Base-by-base conservation (phyloP, 2,329 filamentous ascomycete species). In the Nectriaceae sp. region DNA sequence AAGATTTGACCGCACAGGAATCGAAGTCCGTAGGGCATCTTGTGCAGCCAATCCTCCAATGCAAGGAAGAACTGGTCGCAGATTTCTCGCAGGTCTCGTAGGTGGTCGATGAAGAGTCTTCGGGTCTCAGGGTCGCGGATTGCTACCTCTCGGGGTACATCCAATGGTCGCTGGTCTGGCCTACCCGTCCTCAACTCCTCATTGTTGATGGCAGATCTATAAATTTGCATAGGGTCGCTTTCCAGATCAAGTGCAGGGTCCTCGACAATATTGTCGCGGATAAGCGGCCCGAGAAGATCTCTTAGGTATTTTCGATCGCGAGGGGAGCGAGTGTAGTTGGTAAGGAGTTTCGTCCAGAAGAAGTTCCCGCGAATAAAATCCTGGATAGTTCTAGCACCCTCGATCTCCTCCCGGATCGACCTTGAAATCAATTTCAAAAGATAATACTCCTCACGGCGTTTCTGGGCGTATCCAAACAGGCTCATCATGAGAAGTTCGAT, bases 151-250 rank as follows among this genome's bases (percentile, higher is more conserved):
- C 92, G 84, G 1, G 90, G 88, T 26, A 99, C 87, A 58, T 97
- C 91, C 13, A 90, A 83, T 26, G 85, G 88, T 53, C 94, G 82
- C 42, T 82, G 82, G 66, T 92, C 96, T 18, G 90, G 84, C 56
- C 85, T 84, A 4, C 94, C 94, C 0, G 94, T 99, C 16, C 90
- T 86, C 20, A 99, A 83, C 71, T 99, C 94, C 69, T 97, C 93
- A 61, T 99, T 96, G 73, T 95, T 97, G 72, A 99, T 95, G 13
- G 90, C 87, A 4, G 91, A 94, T 36, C 89, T 84, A 71, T 99
- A 97, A 48, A 99, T 99, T 61, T 97, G 93, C 76, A 97, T 87
- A 0, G 94, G 94, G 64, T 99, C 94, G 66, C 93, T 97, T 70
- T 99, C 94, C 21, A 99, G 78, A 66, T 99, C 93, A 26, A 99